Conservation (phyloP, 2,329 filamentous ascomycete genomes). For the Diplodia scrobiculata region DNA sequence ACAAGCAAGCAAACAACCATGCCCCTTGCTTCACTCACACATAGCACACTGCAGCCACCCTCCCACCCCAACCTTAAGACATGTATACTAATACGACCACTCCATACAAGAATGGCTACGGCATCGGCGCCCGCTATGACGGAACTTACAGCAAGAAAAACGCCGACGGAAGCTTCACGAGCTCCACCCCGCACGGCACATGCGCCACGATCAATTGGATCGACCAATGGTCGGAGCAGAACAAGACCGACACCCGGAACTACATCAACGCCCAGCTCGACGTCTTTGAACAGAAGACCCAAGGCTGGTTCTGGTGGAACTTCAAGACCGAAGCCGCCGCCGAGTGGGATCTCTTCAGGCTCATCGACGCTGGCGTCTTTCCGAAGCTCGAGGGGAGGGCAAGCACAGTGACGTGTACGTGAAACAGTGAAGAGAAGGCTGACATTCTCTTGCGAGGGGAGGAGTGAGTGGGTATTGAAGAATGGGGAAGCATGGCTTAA, state of each 20-base stretch:
- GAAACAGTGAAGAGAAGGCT: neutral
- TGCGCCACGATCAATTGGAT: conserved; percentile 56
- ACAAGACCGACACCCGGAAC: conserved; percentile 50
- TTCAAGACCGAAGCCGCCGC: conserved; percentile 59
- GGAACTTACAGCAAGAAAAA: conserved; percentile 52
- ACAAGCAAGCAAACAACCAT: neutral
- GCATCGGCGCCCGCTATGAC: conserved; percentile 62
- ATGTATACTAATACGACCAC: neutral
- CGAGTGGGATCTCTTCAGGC: conserved; percentile 57
- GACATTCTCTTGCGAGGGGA: too few species aligned
- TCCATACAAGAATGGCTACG: conserved; percentile 51
- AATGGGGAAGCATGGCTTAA: too few species aligned
- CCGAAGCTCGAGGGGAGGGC: conserved; percentile 39
- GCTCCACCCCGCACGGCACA: conserved; percentile 53
- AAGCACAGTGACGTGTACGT: neutral
- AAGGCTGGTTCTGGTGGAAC: conserved; percentile 62
- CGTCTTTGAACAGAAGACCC: conserved; percentile 53
- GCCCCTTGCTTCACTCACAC: neutral
- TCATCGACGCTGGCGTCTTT: conserved; percentile 57
- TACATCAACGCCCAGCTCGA: conserved; percentile 60
- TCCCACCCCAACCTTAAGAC: neutral
- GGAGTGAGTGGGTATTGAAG: neutral
- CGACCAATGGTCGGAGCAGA: conserved; percentile 51
- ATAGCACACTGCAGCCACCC: neutral
- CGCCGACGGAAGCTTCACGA: conserved; percentile 51